Conservation (phyloP, 2,329 filamentous ascomycete species). For the Botrytis cinerea region DNA sequence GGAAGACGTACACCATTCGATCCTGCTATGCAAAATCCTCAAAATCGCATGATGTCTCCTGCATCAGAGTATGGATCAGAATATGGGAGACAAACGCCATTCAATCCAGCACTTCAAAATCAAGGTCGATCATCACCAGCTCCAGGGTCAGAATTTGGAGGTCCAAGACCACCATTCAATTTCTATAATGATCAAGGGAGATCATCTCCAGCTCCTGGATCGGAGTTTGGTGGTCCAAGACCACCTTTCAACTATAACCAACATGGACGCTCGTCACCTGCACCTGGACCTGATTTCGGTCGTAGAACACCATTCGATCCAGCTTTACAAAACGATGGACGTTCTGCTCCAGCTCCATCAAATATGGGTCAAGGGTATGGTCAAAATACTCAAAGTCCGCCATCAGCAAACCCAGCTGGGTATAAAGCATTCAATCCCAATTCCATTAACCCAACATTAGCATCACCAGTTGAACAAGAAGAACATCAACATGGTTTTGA, state of each 20-base stretch:
- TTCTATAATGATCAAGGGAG: slow-evolving; percentile 1
- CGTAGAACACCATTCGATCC: slow-evolving; percentile 20
- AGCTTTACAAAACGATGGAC: slow-evolving; percentile 3
- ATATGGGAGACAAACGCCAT: slow-evolving; percentile 15
- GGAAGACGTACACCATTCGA: slow-evolving; percentile 37
- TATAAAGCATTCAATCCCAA: neutral
- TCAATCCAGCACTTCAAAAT: slow-evolving; percentile 12
- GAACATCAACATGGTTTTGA: neutral
- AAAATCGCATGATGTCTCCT: slow-evolving; percentile 16
- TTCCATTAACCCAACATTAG: neutral
- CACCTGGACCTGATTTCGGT: neutral
- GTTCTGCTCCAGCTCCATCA: neutral
- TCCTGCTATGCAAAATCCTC: slow-evolving; percentile 23
- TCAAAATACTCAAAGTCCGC: neutral
- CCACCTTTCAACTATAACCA: slow-evolving; percentile 11
- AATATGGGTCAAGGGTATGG: slow-evolving; percentile 7
- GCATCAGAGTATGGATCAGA: slow-evolving; percentile 8
- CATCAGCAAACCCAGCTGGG: neutral
- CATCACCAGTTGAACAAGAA: neutral
- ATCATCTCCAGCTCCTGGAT: neutral
- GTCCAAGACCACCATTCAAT: neutral
- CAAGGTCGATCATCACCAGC: slow-evolving; percentile 6
- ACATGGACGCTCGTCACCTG: slow-evolving; percentile 3
- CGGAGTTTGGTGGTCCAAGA: slow-evolving; percentile 1
- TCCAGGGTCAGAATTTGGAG: slow-evolving; percentile 12